phyloP scores from a whole-genome alignment of 805 yeast genomes.

The Saccharomycopsis fermentans region DNA sequence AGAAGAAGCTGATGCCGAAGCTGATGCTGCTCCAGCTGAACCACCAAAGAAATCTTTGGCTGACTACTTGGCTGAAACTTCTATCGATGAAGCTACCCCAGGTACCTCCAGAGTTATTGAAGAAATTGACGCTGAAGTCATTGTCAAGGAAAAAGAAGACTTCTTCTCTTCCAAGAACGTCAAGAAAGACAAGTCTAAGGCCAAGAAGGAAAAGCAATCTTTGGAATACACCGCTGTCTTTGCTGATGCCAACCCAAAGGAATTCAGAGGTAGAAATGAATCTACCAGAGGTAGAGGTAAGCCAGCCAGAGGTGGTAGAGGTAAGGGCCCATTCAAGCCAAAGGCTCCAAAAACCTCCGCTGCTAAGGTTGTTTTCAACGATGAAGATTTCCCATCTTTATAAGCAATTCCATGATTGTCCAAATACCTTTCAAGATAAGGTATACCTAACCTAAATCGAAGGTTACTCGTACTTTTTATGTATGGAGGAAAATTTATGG shows the following conservation, averaged over 20 bases:
- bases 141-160: slow-evolving; percentile 51
- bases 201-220: slow-evolving; percentile 69
- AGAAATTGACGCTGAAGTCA: slow-evolving; percentile 41
- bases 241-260: slow-evolving; percentile 43
- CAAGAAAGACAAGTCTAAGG: slow-evolving; percentile 64
- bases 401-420: not conserved
- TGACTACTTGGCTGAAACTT: slow-evolving; percentile 70
- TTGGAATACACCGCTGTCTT: slow-evolving; percentile 68
- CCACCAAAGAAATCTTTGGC: slow-evolving; percentile 59
- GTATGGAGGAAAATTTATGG: not conserved
- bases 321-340: slow-evolving; percentile 24
- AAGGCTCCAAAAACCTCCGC: slow-evolving; percentile 24
- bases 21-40: slow-evolving; percentile 32
- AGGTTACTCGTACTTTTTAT: not conserved
- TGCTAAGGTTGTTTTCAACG: slow-evolving; percentile 13
- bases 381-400: slow-evolving; percentile 18
- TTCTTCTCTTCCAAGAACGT: slow-evolving; percentile 49
- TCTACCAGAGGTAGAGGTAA: slow-evolving; percentile 28
- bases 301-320: slow-evolving; percentile 25
- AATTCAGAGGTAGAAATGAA: slow-evolving; percentile 25
- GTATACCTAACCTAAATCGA: not conserved
- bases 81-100: slow-evolving; percentile 38
- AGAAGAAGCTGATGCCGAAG: slow-evolving; percentile 32
- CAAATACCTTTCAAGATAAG: not conserved
- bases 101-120: slow-evolving; percentile 29